Conservation (phyloP, 768 basidiomycete species). For the Omphalotus guepiniiformis region DNA sequence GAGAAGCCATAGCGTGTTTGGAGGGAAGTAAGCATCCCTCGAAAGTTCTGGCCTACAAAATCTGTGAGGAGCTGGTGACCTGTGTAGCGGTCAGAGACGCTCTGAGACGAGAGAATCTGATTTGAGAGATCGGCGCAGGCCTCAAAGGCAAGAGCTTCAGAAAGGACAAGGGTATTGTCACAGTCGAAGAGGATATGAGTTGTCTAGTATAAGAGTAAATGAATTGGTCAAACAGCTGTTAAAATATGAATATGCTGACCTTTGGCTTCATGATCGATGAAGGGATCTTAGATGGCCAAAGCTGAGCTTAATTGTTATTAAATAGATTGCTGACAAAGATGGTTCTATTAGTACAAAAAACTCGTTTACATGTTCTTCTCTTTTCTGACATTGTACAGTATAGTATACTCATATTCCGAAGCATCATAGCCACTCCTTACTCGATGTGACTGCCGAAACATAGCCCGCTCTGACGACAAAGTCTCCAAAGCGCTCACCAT, state of each 20-base stretch:
- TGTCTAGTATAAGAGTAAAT: constrained; percentile 6
- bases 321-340: no score
- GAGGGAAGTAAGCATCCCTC: constrained; percentile 16
- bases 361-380: no score
- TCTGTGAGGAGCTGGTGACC: constrained; percentile 18
- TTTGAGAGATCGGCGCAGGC: constrained; percentile 22
- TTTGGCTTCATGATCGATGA: constrained; percentile 4
- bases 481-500: constrained; percentile 93
- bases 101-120: constrained; percentile 16
- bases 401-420: no score
- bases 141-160: constrained; percentile 20
- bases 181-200: constrained; percentile 22
- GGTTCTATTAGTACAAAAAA: no score
- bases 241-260: no score
- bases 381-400: no score
- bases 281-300: no score
- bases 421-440: constrained; percentile 83
- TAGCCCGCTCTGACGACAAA: constrained; percentile 90
- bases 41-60: constrained; percentile 24
- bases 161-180: constrained; percentile 22
- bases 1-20: constrained; percentile 15
- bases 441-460: constrained; percentile 79
- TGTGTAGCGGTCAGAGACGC: constrained; percentile 18
- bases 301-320: no score
- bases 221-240: neutral